Evolutionary conservation across 495 filamentous ascomycete species (phyloP).

Genomic region (Tetracladium marchalianum): DNA sequence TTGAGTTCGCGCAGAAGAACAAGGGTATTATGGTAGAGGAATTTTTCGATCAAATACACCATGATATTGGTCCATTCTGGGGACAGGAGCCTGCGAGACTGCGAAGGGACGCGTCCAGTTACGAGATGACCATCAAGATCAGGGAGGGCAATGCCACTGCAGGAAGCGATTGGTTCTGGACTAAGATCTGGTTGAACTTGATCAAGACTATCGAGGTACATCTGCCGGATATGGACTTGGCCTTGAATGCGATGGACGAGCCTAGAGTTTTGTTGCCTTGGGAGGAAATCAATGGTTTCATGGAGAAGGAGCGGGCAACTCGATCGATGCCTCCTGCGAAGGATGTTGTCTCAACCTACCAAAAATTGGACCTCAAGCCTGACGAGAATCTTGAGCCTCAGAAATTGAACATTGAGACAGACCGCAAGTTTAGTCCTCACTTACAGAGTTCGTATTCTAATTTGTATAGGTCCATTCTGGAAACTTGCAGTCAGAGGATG

Average conservation of each 20-base stretch:
- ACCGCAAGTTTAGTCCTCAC: conserved; percentile 7
- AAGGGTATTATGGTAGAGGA: conserved; percentile 58
- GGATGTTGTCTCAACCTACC: conserved; percentile 15
- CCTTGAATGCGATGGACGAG: conserved; percentile 61
- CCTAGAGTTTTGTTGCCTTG: conserved; percentile 56
- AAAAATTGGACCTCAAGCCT: not conserved
- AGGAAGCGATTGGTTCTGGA: conserved; percentile 50
- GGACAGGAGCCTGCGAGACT: conserved; percentile 45
- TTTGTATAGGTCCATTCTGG: conserved; percentile 38
- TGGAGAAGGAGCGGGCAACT: conserved; percentile 42
- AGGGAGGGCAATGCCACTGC: conserved; percentile 45
- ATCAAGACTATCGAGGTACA: conserved; percentile 46
- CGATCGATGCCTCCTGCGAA: conserved; percentile 28
- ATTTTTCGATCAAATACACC: conserved; percentile 61
- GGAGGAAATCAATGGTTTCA: conserved; percentile 50
- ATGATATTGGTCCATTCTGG: conserved; percentile 66
- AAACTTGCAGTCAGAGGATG: conserved; percentile 50
- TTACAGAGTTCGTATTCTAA: conserved; percentile 4
- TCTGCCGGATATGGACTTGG: conserved; percentile 63
- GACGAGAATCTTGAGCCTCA: conserved; percentile 6
- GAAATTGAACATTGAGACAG: conserved; percentile 9
- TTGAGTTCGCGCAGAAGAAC: conserved; percentile 48
- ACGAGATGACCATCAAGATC: conserved; percentile 50
- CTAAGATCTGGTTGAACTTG: conserved; percentile 48
- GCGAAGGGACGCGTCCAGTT: conserved; percentile 40